Conservation (phyloP, 2,329 filamentous ascomycete genomes). For the Trichophyton schoenleinii region DNA sequence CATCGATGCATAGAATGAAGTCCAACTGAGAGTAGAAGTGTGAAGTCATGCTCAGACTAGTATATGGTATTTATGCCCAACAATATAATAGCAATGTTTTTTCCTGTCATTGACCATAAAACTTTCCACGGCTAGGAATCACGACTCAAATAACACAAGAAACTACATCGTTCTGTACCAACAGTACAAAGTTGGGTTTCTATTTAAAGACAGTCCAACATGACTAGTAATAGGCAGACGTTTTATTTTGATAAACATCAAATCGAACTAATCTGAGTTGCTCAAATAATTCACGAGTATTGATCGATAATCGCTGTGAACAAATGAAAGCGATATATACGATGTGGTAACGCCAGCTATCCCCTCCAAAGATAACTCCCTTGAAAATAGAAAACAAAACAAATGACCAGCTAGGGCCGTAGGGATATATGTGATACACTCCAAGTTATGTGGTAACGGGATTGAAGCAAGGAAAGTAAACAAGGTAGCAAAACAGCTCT, state of each 20-base stretch:
- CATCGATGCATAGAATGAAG: no score
- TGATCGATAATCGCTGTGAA: not conserved
- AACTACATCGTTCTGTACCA: no score
- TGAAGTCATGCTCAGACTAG: no score
- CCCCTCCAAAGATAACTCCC: not conserved
- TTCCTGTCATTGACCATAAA: no score
- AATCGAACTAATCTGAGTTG: not conserved
- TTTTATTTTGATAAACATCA: not conserved
- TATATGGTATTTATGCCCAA: no score
- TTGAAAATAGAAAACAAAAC: not conserved
- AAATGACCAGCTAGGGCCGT: not conserved
- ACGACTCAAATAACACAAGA: no score
- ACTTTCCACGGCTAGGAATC: no score
- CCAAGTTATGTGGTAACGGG: not conserved
- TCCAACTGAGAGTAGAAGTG: no score
- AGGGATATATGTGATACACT: conserved; percentile 2
- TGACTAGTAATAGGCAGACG: not conserved
- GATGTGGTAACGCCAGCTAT: not conserved
- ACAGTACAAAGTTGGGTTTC: no score
- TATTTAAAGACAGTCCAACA: not conserved
- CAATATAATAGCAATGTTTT: no score
- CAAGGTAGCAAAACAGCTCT: not conserved
- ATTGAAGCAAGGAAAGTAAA: not conserved
- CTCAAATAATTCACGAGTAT: not conserved
- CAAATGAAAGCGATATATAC: conserved; percentile 1